Evolutionary conservation across 2,329 filamentous ascomycete genomes (phyloP), one percentile per base, ranked within the genome.

Genomic region (Diplodia sapinea): DNA sequence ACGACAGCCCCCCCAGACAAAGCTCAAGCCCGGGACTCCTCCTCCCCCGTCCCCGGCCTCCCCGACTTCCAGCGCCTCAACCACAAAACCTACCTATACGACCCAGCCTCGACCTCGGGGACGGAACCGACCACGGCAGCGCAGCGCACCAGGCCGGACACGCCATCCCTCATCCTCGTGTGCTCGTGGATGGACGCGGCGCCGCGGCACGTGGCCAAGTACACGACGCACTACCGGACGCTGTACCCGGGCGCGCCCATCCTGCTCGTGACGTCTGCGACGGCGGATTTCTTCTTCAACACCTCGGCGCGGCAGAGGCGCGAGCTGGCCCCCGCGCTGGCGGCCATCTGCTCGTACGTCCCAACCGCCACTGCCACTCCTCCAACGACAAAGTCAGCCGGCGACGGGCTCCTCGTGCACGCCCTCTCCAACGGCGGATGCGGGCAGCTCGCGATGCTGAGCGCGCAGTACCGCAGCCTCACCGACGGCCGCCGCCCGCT

Each of bases 351-450:
- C 29, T 69, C 73, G 23, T 74, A 77, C 66, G 66, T 69, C 2
- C 64, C 68, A 59, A 56, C 68, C 43, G 54, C 57, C 12, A 51
- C 52, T n/a, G 61, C 68, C 43, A 57, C 57, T 77, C 6, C 71
- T 77, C 1, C 20, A 4, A 23, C n/a, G n/a, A n/a, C n/a, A n/a
- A n/a, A n/a, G n/a, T n/a, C n/a, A n/a, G n/a, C n/a, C 68, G 69
- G 54, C 4, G 54, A 59, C 11, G 31, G 69, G 29, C 64, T 79
- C 6, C 71, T 79, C 2, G 73, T 77, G 26, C 77, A 79, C 59
- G 75, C 73, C 52, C 78, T 77, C 63, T 77, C 74, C 33, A 79
- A 79, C 49, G 78, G 78, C 6, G 78, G 78, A 8, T 75, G 73
- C 5, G 76, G 75, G 38, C 75, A 78, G 63, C 66, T 77, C 47